Base-by-base conservation (phyloP, 176 grass and related monocot genomes). In the Chrysopogon serrulatus region DNA sequence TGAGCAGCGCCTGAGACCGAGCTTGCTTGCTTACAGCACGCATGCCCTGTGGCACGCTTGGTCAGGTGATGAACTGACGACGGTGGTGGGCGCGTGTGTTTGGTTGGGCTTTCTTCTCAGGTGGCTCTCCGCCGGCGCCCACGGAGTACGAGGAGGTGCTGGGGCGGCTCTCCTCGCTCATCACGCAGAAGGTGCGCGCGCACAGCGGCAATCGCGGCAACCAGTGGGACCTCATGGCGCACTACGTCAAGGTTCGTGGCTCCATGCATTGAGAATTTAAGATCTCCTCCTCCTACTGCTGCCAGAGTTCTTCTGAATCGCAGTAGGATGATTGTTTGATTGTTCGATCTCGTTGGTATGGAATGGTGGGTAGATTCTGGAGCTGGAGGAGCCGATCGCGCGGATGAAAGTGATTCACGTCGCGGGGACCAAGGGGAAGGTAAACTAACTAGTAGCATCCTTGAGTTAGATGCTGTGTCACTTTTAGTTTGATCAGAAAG, bases 381-480 rank as follows among this genome's bases (percentile, higher is more conserved):
- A 88, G 79, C 73, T 98, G 78, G 90, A 98, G 84, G 74, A 94
- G 79, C 80, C 78, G 17, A 95, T 95, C 59, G 54, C 74, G 53
- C 60, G 83, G 61, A 90, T 98, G 79, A 98, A 95, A 75, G 92
- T 98, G 48, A 84, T 98, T 68, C 95, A 98, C 72, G 86, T 98
- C 57, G 95, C 92, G 0, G 92, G 95, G 77, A 98, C 95, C 44
- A 98, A 98, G 80, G 95, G 95, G 34, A 98, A 98, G 95, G 95
- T 98, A 84, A 80, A 59, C 17, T 10, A 80, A 65, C 54, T 5
- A 48, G 6, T 17, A 4, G 23, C 7, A 28, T 19, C 4, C 68
- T 83, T 23, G 7, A 64, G 14, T 62, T 17, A 21, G 33, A 43
- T 64, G 53, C 31, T 34, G 26, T 40, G 6, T 67, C 28, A 8